phyloP scores from a whole-genome alignment of 1,284 basidiomycete genomes.

The Inonotus obliquus region DNA sequence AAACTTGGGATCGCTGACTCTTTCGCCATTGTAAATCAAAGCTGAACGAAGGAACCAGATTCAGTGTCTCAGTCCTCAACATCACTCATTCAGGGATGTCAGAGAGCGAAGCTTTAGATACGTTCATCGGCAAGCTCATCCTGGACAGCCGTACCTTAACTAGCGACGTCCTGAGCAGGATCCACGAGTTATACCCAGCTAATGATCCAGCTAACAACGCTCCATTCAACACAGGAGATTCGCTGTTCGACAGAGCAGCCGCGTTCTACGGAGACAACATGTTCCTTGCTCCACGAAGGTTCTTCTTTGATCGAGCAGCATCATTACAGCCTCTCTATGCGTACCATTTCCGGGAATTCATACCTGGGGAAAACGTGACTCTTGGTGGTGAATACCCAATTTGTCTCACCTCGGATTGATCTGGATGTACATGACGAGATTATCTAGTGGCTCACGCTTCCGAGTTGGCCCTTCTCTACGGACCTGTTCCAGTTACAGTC shows the following conservation, averaged over 20 bases:
- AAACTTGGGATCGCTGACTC: neutral
- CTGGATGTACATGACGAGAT: neutral
- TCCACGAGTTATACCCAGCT: slow-evolving; percentile 40
- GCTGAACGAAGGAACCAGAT: slow-evolving; percentile 49
- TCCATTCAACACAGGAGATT: slow-evolving; percentile 53
- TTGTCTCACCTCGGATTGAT: slow-evolving; percentile 1
- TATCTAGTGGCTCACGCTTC: slow-evolving; percentile 44
- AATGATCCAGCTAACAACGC: slow-evolving; percentile 43
- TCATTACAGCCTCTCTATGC: slow-evolving; percentile 41
- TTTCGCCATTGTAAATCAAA: slow-evolving; percentile 19
- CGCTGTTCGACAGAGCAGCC: slow-evolving; percentile 48
- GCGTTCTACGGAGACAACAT: slow-evolving; percentile 56
- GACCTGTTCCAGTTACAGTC: slow-evolving; percentile 36
- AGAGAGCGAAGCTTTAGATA: slow-evolving; percentile 38
- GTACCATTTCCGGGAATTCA: slow-evolving; percentile 52
- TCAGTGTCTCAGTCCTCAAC: slow-evolving; percentile 35
- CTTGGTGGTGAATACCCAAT: slow-evolving; percentile 35
- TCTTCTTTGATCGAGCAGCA: slow-evolving; percentile 45
- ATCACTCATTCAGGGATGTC: slow-evolving; percentile 33
- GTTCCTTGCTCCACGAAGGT: slow-evolving; percentile 45
- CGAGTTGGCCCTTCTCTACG: slow-evolving; percentile 46
- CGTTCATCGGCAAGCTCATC: slow-evolving; percentile 42
- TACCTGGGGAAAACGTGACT: slow-evolving; percentile 40
- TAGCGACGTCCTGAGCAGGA: slow-evolving; percentile 32
- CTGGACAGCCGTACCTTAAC: slow-evolving; percentile 48